These are phyloP conservation scores for Solanum appendiculatum DNA, from an alignment of 257 asterid species.

Conservation along the genomic window DNA sequence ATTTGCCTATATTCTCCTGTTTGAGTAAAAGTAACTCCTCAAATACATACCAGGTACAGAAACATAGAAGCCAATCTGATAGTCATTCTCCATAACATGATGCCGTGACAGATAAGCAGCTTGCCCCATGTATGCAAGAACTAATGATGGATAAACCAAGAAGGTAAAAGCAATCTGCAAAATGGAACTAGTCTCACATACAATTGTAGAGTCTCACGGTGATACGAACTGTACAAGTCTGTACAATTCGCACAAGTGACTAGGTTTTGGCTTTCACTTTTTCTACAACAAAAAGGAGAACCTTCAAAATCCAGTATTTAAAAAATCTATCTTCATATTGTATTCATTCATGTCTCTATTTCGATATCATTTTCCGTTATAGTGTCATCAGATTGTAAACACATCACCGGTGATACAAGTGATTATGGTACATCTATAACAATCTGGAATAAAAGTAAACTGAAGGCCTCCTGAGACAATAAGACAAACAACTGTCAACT, in stretches of 20 bases:
- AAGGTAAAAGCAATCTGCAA: constrained; percentile 76
- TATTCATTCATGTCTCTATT: not conserved
- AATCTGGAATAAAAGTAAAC: not conserved
- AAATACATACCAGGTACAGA: constrained; percentile 69
- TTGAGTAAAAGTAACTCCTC: not conserved
- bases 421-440: not conserved
- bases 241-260: not conserved
- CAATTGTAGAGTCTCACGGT: not conserved
- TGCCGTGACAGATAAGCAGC: constrained; percentile 89
- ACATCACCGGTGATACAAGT: not conserved
- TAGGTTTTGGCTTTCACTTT: not conserved
- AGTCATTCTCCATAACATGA: constrained; percentile 28
- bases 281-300: not conserved
- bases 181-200: constrained; percentile 6
- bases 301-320: not conserved
- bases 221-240: not conserved
- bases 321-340: not conserved
- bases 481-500: not conserved
- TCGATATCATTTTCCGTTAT: not conserved
- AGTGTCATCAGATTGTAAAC: not conserved
- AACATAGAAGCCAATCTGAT: constrained; percentile 67
- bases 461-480: not conserved
- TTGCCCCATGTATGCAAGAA: constrained; percentile 96
- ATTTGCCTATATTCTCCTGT: not conserved
- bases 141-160: constrained; percentile 67